phyloP scores from a whole-genome alignment of 306 rosid species.

The Acacia acuminata region DNA sequence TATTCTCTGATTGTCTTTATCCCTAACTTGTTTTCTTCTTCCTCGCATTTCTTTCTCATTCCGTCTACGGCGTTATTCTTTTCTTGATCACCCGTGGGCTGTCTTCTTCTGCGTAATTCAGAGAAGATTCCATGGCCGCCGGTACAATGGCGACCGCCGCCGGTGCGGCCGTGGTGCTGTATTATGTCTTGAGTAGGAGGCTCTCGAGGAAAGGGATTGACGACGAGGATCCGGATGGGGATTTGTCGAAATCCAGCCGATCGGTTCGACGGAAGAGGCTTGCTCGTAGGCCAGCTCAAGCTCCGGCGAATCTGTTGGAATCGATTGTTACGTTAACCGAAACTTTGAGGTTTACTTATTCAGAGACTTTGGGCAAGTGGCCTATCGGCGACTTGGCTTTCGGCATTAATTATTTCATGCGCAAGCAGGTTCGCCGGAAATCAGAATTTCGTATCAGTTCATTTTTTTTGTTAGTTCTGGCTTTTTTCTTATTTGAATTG shows the following conservation, averaged over 20 bases:
- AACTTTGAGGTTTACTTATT: slow-evolving; percentile 83
- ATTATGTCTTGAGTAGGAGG: slow-evolving; percentile 60
- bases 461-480: neutral
- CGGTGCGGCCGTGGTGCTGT: slow-evolving; percentile 79
- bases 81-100: neutral
- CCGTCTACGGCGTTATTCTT: neutral
- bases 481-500: neutral
- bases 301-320: slow-evolving; percentile 89
- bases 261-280: slow-evolving; percentile 61
- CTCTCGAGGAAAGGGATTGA: slow-evolving; percentile 38
- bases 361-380: slow-evolving; percentile 95
- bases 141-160: slow-evolving; percentile 97
- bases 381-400: slow-evolving; percentile 99
- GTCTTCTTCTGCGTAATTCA: neutral
- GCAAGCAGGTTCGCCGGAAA: slow-evolving; percentile 67
- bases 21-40: neutral
- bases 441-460: neutral
- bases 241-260: slow-evolving; percentile 61
- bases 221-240: slow-evolving; percentile 51
- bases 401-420: slow-evolving; percentile 89
- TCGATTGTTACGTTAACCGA: slow-evolving; percentile 78
- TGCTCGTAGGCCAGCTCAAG: slow-evolving; percentile 90
- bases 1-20: neutral
- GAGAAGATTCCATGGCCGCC: slow-evolving; percentile 66
- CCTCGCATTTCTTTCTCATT: slow-evolving; percentile 2